phyloP scores from a whole-genome alignment of 345 rosid genomes.

The Limnanthes douglasii region DNA sequence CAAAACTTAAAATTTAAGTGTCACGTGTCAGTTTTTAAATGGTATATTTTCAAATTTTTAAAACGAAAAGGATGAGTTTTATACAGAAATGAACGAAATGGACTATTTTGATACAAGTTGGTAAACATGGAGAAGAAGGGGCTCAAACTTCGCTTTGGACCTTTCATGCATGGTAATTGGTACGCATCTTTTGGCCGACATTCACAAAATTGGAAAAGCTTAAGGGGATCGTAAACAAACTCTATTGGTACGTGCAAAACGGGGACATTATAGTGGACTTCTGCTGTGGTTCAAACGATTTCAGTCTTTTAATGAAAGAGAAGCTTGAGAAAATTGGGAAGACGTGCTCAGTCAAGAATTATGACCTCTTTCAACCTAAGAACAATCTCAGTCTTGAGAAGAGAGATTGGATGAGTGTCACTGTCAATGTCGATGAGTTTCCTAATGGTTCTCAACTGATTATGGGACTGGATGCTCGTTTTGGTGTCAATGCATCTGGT shows the following conservation, averaged over 20 bases:
- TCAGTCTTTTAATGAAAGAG: slow-evolving; percentile 32
- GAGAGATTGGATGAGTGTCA: slow-evolving; percentile 55
- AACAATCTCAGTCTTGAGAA: slow-evolving; percentile 47
- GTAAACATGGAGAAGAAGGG: too few species aligned
- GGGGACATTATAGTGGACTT: slow-evolving; percentile 60
- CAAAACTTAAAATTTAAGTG: too few species aligned
- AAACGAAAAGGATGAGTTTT: too few species aligned
- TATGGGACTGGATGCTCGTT: slow-evolving; percentile 69
- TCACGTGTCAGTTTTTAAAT: too few species aligned
- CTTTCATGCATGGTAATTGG: slow-evolving; percentile 44
- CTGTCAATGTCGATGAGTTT: slow-evolving; percentile 27
- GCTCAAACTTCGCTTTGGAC: slow-evolving; percentile 43
- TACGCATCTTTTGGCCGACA: slow-evolving; percentile 71
- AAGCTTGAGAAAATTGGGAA: slow-evolving; percentile 29
- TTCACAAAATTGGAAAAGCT: slow-evolving; percentile 49
- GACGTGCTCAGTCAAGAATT: slow-evolving; percentile 31
- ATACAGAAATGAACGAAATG: too few species aligned
- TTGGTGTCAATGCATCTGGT: slow-evolving; percentile 43
- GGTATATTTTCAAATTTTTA: too few species aligned
- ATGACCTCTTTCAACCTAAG: slow-evolving; percentile 41
- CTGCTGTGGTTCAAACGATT: slow-evolving; percentile 49
- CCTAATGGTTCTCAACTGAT: slow-evolving; percentile 44
- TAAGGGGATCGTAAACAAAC: slow-evolving; percentile 43
- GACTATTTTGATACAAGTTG: too few species aligned
- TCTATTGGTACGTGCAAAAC: slow-evolving; percentile 34